These are phyloP conservation scores for Tricholoma sp. DNA, from an alignment of 768 basidiomycete species.

Conservation along the genomic window DNA sequence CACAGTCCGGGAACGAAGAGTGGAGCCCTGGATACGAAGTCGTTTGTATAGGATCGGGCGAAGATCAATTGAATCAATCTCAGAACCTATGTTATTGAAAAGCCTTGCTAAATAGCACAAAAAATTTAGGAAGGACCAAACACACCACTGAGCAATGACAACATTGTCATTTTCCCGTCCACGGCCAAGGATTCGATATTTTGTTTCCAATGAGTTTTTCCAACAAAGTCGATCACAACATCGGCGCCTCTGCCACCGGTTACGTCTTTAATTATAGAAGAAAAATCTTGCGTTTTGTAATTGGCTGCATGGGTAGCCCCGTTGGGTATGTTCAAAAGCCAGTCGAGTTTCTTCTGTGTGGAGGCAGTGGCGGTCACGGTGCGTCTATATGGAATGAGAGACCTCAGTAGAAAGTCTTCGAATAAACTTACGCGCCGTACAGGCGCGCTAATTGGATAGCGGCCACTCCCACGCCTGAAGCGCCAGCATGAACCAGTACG, in stretches of 20 bases:
- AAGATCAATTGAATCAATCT: conserved; percentile 51
- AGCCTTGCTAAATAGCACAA: background rate
- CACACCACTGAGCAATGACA: conserved; percentile 63
- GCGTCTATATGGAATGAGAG: conserved; percentile 30
- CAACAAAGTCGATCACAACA: conserved; percentile 83
- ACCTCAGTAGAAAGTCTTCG: too few species aligned
- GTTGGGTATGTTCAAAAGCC: conserved; percentile 59
- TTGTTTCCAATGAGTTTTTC: conserved; percentile 65
- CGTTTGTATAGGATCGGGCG: conserved; percentile 75
- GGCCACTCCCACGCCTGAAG: conserved; percentile 85
- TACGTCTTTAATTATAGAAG: conserved; percentile 60
- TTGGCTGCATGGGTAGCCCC: conserved; percentile 77
- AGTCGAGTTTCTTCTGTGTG: conserved; percentile 75
- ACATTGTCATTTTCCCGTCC: conserved; percentile 72
- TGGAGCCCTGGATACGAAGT: conserved; percentile 84
- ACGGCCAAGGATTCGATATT: conserved; percentile 66
- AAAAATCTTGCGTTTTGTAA: conserved; percentile 83
- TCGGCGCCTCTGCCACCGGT: conserved; percentile 73
- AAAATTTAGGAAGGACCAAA: conserved; percentile 3
- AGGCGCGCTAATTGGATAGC: conserved; percentile 82
- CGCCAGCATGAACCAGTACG: conserved; percentile 87
- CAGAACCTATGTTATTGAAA: conserved; percentile 35
- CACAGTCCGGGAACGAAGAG: conserved; percentile 68
- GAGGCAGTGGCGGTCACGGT: conserved; percentile 86
- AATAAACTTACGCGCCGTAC: conserved; percentile 59